These are phyloP conservation scores for Petunia hybrid DNA, from an alignment of 305 asterid species.

Conservation along the genomic window DNA sequence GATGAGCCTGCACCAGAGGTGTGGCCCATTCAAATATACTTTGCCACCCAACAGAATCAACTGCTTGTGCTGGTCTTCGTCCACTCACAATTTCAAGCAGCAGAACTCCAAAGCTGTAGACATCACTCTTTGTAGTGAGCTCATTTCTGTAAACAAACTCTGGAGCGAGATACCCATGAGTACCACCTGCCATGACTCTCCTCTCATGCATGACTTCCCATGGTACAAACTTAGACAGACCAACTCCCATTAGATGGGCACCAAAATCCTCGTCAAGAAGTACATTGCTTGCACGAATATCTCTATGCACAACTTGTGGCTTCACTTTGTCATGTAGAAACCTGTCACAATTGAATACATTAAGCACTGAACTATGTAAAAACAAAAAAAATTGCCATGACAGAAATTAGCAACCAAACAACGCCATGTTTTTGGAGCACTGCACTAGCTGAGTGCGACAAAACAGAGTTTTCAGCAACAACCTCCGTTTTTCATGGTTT, in stretches of 20 bases:
- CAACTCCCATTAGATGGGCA: slow-evolving; percentile 98
- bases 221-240: slow-evolving; percentile 91
- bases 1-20: slow-evolving; percentile 88
- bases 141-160: slow-evolving; percentile 94
- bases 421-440: background rate
- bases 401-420: background rate
- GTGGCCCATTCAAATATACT: slow-evolving; percentile 99
- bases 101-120: slow-evolving; percentile 97
- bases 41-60: slow-evolving; percentile 97
- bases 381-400: slow-evolving; percentile 16
- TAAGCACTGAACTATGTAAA: background rate
- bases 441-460: slow-evolving; percentile 16
- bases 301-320: slow-evolving; percentile 98
- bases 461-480: background rate
- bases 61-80: slow-evolving; percentile 97
- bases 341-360: slow-evolving; percentile 48
- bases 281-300: slow-evolving; percentile 90
- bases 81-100: slow-evolving; percentile 91
- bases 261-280: slow-evolving; percentile 94
- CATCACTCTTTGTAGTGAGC: slow-evolving; percentile 97
- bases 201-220: slow-evolving; percentile 99
- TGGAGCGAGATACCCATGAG: slow-evolving; percentile 98
- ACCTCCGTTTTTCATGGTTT: background rate
- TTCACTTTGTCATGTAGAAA: slow-evolving; percentile 98
- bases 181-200: slow-evolving; percentile 97